Evolutionary conservation across 2,329 filamentous ascomycete species (phyloP), one percentile per base, ranked within the genome.

Genomic region (Thielaviopsis musarum): DNA sequence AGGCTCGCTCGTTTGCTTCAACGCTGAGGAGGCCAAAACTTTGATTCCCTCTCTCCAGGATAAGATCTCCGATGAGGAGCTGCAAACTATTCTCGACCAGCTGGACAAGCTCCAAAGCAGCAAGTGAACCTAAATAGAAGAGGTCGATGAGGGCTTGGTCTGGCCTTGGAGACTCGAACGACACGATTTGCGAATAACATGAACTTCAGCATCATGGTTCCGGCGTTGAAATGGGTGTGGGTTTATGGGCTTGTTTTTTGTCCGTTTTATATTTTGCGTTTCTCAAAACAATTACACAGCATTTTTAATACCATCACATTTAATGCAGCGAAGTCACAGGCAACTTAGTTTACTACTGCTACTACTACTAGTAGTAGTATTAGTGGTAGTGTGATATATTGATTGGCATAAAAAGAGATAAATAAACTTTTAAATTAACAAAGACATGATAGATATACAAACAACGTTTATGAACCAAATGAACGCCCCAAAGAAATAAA

Each of bases 21-120:
- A 84, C 52, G 86, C 89, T 61, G 93, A 98, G 69, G 94, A 98
- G 73, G 93, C 93, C 62, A 96, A 95, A 74, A 95, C 89, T 9
- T 78, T 98, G 61, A 95, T 98, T 63, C 94, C 93, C 1, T 95
- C 81, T 60, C 72, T 98, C 56, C 79, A 84, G 66, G 84, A 90
- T 71, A 98, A 98, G 74, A 94, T 97, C 67, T 80, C 80, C 62
- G 91, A 97, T 69, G 87, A 89, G 41, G 88, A 95, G 65, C 74
- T 98, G 64, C 85, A 95, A 71, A 85, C 90, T 63, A 75, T 97
- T 61, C 78, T 98, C 61, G 85, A 95, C 68, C 90, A 98, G 74
- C 85, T 97, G 72, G 87, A 84, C 66, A 94, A 94, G 76, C 75
- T 95, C 54, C 76, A 79, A 66, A 71, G 69, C 54, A 65, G 64